Base-by-base conservation (phyloP, 352 stramenopile genomes). In the Sclerospora graminicola region DNA sequence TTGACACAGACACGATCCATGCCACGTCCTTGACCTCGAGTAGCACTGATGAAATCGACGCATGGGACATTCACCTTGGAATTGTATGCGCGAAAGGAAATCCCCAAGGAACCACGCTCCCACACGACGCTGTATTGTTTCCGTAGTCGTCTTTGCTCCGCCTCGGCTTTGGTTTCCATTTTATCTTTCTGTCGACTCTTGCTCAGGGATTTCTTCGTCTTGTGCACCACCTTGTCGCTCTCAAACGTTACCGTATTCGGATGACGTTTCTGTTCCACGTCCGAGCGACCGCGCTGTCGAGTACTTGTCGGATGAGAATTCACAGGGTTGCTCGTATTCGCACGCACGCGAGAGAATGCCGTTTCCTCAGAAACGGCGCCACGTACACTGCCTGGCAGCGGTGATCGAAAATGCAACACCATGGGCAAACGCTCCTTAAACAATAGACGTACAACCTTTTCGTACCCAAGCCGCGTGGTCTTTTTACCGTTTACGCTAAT, bases 401-500 rank as follows among this genome's bases (percentile, higher is more conserved):
- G 67, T 35, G 76, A 79, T 46, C 76, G 76, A 45, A 88, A 85
- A 66, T 88, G 76, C 41, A 88, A 48, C 23, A 85, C 65, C 55
- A 88, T 73, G 4, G 76, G 76, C 26, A 88, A 54, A 4, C 63
- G 59, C 54, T 88, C 69, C 51, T 84, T 82, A 52, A 84, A 88
- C n/a, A 88, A 66, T 57, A 78, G 58, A 13, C 72, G 73, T 39
- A 88, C 70, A 15, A 83, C 76, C 49, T 84, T 84, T 36, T 84
- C 72, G 58, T 84, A 88, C n/a, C 72, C 73, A 32, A 85, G 48
- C 20, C 73, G 76, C 43, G 68, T 64, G 8, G 73, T 79, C 37
- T 82, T 82, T 60, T 85, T 88, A 49, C 72, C 76, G 51, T 88
- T 83, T 10, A 88, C 49, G 53, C 70, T 84, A 48, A 88, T 76